Evolutionary conservation across 768 basidiomycete genomes (phyloP).

Genomic region (Fomitopsis serialis): DNA sequence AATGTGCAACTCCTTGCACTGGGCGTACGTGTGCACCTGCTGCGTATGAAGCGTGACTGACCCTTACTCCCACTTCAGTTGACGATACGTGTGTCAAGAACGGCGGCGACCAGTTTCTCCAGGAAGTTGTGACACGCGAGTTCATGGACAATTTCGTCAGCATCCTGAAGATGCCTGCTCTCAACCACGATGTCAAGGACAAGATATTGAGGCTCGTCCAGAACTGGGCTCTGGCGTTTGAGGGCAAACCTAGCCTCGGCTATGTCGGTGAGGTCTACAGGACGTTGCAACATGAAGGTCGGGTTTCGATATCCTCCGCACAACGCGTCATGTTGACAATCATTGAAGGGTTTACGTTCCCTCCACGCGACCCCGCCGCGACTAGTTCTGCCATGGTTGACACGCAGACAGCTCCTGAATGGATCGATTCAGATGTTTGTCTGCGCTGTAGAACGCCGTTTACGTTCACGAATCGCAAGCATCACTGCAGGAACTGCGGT

Average conservation of each 20-base stretch:
- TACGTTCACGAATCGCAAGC: conserved; percentile 93
- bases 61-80: conserved; percentile 40
- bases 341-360: conserved; percentile 70
- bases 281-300: conserved; percentile 75
- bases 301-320: conserved; percentile 41
- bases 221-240: conserved; percentile 90
- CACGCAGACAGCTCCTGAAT: conserved; percentile 89
- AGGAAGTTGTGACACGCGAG: conserved; percentile 80
- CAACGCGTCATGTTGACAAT: conserved; percentile 3
- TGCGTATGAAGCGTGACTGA: neutral
- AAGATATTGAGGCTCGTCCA: conserved; percentile 78
- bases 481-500: conserved; percentile 98
- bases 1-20: conserved; percentile 91
- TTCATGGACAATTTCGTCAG: conserved; percentile 93
- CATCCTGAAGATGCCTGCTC: conserved; percentile 69
- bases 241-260: conserved; percentile 65
- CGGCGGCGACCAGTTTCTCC: conserved; percentile 87
- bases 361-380: conserved; percentile 66
- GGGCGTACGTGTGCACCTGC: conserved; percentile 47
- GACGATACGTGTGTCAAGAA: conserved; percentile 92
- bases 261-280: conserved; percentile 83
- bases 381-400: conserved; percentile 84
- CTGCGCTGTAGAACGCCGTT: conserved; percentile 88
- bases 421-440: conserved; percentile 96
- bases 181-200: conserved; percentile 81